phyloP scores from a whole-genome alignment of 1,284 basidiomycete genomes.

The Vanrija sp. region DNA sequence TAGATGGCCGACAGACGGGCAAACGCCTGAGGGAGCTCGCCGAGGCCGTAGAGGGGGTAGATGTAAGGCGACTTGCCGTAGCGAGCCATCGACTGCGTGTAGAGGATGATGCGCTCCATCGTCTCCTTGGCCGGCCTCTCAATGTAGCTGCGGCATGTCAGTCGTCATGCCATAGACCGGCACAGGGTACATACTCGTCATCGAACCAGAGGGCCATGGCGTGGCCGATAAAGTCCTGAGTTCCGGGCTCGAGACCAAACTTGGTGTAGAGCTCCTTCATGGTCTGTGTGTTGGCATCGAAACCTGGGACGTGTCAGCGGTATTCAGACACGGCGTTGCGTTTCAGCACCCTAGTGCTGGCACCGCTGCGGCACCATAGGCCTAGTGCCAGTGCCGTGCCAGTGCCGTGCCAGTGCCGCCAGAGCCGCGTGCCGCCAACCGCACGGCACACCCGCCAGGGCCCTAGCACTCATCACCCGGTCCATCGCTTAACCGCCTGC shows the following conservation, averaged over 20 bases:
- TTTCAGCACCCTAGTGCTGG: too few relatives aligned
- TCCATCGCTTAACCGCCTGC: neutral
- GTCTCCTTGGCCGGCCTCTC: constrained; percentile 83
- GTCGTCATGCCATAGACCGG: neutral
- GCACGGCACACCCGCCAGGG: neutral
- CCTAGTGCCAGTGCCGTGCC: neutral
- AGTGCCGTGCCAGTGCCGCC: neutral
- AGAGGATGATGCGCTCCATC: constrained; percentile 93
- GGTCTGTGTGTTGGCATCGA: constrained; percentile 77
- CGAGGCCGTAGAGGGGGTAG: constrained; percentile 97
- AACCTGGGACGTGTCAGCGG: constrained; percentile 54
- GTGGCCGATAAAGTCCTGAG: constrained; percentile 98
- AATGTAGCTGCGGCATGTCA: constrained; percentile 65
- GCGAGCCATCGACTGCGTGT: constrained; percentile 97
- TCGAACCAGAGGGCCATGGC: constrained; percentile 98
- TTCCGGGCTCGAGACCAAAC: constrained; percentile 94
- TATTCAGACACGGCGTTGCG: neutral
- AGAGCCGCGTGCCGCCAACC: neutral
- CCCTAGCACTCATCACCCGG: neutral
- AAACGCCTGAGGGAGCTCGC: constrained; percentile 97
- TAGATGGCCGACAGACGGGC: constrained; percentile 98
- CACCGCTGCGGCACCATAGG: neutral
- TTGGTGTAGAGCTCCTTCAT: constrained; percentile 95
- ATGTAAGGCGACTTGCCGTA: constrained; percentile 99
- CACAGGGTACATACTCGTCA: constrained; percentile 69